Evolutionary conservation across 768 basidiomycete genomes (phyloP).

Genomic region (Lactarius trivialis): DNA sequence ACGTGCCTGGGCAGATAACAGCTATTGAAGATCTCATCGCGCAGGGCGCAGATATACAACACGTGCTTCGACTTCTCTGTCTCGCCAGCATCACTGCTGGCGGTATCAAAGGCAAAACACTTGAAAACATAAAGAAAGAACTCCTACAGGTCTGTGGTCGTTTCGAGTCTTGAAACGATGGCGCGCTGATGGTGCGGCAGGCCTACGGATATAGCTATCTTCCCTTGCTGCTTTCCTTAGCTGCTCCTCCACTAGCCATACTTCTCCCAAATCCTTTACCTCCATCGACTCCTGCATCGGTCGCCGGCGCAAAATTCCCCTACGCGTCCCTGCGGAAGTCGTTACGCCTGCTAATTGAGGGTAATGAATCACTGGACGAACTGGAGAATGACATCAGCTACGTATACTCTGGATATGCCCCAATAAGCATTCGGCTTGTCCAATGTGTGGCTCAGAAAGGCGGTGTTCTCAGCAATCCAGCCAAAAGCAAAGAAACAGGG

Average conservation of each 20-base stretch:
- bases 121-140: conserved; percentile 89
- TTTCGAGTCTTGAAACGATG: not conserved
- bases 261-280: conserved; percentile 66
- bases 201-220: conserved; percentile 72
- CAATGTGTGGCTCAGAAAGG: conserved; percentile 93
- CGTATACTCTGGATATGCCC: conserved; percentile 96
- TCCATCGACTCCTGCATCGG: conserved; percentile 36
- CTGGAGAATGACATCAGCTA: conserved; percentile 93
- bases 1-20: conserved; percentile 69
- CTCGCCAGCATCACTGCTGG: conserved; percentile 79
- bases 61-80: conserved; percentile 73
- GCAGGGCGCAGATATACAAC: conserved; percentile 76
- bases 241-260: conserved; percentile 59
- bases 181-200: conserved; percentile 35
- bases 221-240: conserved; percentile 59
- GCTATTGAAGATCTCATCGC: conserved; percentile 89
- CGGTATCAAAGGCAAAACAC: conserved; percentile 77
- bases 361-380: conserved; percentile 70
- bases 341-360: conserved; percentile 88
- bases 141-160: conserved; percentile 60
- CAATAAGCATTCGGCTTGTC: conserved; percentile 83
- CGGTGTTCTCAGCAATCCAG: conserved; percentile 76
- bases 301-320: conserved; percentile 53
- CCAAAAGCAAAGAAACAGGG: conserved; percentile 48
- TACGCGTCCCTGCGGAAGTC: conserved; percentile 72